Evolutionary conservation across 2,329 filamentous ascomycete species (phyloP), one percentile per base, ranked within the genome.

Genomic region (Trichoderma endophyticum): DNA sequence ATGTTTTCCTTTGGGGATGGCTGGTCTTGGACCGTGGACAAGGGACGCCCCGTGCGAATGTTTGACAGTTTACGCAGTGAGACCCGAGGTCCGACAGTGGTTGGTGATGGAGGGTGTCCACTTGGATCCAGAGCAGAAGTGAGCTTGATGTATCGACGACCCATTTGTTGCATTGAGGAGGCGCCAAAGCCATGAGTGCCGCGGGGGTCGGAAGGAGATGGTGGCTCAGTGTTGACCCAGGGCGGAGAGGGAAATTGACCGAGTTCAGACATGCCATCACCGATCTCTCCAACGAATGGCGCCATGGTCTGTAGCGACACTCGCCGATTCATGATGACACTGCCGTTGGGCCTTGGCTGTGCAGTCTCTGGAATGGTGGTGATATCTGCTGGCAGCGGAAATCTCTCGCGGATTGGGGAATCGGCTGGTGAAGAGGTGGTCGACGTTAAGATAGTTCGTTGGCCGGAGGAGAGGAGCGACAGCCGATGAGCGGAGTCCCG

Each of bases 381-480:
- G 15, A 75, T 75, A 3, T 78, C 75, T 54, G 73, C 63, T 21
- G 39, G 73, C 34, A 69, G 72, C 15, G 77, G 77, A 71, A 89
- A 89, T 69, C 82, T 87, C 43, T 87, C 86, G 14, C 84, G 82
- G 1, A 84, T 84, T 0, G 89, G 89, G 1, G 89, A 91, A 71
- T 82, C 84, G 18, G 87, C 83, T 3, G 88, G 87, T 0, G 89
- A 90, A 0, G 88, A 90, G 34, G 83, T 85, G 21, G 86, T 84
- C 0, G 89, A 90, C 2, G 89, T 90, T 8, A 90, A 77, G 30
- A 88, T 81, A 3, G 89, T 91, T 72, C 87, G 84, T 77, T 90
- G 88, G 7, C 87, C 87, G 6, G 88, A 89, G 2, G 89, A 91
- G 51, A 89, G 83, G 73, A 85, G 87, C 0, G 89, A 91, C 5